Evolutionary conservation across 2,329 filamentous ascomycete species (phyloP), one percentile per base, ranked within the genome.

Genomic region (Penicillium sp.): DNA sequence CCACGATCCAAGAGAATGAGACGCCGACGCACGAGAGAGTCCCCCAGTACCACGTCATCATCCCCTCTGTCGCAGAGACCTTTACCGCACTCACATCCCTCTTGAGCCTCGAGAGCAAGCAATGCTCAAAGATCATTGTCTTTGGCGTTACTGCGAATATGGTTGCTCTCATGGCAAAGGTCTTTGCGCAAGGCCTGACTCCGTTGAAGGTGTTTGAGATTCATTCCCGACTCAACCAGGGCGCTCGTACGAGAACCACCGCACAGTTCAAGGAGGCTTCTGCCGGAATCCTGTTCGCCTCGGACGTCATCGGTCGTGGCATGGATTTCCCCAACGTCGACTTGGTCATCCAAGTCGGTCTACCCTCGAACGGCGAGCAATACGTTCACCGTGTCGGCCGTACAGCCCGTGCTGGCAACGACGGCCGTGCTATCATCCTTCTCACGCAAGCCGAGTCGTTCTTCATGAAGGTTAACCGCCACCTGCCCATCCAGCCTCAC

Each of bases 131-230:
- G 81, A 91, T 91, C 37, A 94, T 97, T 59, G 81, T 96, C 43
- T 97, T 96, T 79, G 88, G 93, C 71, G 89, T 89, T 66, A 91
- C 89, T 20, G 93, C 90, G 3, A 84, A 87, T 45, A 84, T 89
- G 67, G 70, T 73, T 10, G 68, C 88, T 59, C 82, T 91, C 48
- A 85, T 86, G 31, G 78, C 83, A 12, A 78, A 81, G 5, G 77
- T 88, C 31, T 84, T 91, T 37, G 78, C 66, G 15, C 60, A 69
- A 42, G 65, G 71, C 41, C 57, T 75, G 62, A 70, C 75, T 37
- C 69, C 71, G 61, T 73, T 68, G 60, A 66, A 62, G 57, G 73
- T 83, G 48, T 81, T 80, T 68, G 81, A 87, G 65, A 93, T 98
- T 59, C 92, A 96, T 76, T 89, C 91, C 31, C 87, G 88, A 69